A percentile compares a stretch with the other conserved stretches of the same genome.
phyloP scores from a whole-genome alignment of 257 asterid species.

The Solanum corneliomulleri region DNA sequence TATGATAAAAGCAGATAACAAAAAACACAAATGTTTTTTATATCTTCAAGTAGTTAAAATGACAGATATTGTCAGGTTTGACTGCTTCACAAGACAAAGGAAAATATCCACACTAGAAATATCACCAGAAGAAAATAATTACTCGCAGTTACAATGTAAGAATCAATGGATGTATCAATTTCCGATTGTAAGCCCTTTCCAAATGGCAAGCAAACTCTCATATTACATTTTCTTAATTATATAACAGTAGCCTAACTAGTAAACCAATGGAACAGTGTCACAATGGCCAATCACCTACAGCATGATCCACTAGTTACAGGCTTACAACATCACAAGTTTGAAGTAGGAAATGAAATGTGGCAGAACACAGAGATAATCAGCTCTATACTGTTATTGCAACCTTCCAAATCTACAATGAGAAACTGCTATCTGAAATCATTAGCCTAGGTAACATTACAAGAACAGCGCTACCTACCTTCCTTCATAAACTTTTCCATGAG shows the following conservation, averaged over 20 bases:
- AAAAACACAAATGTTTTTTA: not conserved
- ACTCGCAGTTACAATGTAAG: not conserved
- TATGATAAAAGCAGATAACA: not conserved
- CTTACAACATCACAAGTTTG: not conserved
- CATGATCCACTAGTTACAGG: not conserved
- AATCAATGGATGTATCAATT: not conserved
- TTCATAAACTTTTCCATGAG: conserved; percentile 95
- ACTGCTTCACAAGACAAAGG: not conserved
- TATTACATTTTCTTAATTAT: not conserved
- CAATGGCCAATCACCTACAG: not conserved
- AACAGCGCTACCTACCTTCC: conserved; percentile 54
- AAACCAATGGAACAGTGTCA: not conserved
- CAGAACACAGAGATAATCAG: not conserved
- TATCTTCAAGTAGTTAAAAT: not conserved
- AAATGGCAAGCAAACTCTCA: not conserved
- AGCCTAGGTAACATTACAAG: not conserved
- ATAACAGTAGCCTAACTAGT: not conserved
- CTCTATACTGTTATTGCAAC: not conserved
- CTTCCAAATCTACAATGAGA: not conserved
- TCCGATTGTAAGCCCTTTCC: not conserved
- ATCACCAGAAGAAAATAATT: not conserved
- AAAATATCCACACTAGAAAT: not conserved
- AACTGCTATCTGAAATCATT: not conserved
- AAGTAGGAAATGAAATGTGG: not conserved
- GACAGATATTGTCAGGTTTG: not conserved